phyloP scores from a whole-genome alignment of 495 filamentous ascomycete species.

The Penicillium mononematosum region DNA sequence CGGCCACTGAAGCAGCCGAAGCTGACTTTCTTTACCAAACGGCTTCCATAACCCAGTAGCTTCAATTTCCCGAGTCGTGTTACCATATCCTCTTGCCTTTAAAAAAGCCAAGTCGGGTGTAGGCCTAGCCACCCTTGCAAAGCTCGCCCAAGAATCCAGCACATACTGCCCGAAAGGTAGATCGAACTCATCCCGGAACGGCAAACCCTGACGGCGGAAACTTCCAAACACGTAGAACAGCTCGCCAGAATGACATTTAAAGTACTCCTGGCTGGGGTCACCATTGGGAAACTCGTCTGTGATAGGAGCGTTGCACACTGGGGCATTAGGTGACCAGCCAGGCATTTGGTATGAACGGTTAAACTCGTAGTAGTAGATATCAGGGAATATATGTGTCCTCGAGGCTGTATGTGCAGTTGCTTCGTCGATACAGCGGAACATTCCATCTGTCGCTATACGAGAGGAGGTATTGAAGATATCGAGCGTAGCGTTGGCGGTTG shows the following conservation, averaged over 20 bases:
- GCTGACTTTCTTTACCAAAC: conserved; percentile 8
- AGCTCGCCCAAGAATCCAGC: conserved; percentile 30
- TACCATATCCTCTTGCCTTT: conserved; percentile 22
- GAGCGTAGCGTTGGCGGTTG: conserved; percentile 22
- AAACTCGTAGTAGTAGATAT: conserved; percentile 30
- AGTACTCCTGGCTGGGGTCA: conserved; percentile 28
- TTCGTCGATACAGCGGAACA: conserved; percentile 31
- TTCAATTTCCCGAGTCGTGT: conserved; percentile 19
- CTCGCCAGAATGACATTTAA: conserved; percentile 33
- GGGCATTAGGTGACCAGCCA: conserved; percentile 28
- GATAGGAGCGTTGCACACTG: conserved; percentile 23
- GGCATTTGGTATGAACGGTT: conserved; percentile 32
- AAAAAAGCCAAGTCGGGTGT: conserved; percentile 19
- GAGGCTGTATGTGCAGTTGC: conserved; percentile 25
- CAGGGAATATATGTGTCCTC: conserved; percentile 23
- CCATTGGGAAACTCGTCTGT: conserved; percentile 22
- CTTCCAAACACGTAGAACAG: conserved; percentile 30
- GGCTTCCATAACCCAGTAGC: conserved; percentile 14
- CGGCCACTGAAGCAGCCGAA: conserved; percentile 22
- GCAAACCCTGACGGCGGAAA: conserved; percentile 17
- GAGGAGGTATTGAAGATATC: conserved; percentile 30
- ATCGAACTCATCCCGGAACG: conserved; percentile 26
- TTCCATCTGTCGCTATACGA: conserved; percentile 26
- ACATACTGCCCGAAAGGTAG: conserved; percentile 29
- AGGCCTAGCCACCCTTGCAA: conserved; percentile 22